phyloP scores from a whole-genome alignment of 495 filamentous ascomycete genomes.

The Antarctomyces pellizariae region DNA sequence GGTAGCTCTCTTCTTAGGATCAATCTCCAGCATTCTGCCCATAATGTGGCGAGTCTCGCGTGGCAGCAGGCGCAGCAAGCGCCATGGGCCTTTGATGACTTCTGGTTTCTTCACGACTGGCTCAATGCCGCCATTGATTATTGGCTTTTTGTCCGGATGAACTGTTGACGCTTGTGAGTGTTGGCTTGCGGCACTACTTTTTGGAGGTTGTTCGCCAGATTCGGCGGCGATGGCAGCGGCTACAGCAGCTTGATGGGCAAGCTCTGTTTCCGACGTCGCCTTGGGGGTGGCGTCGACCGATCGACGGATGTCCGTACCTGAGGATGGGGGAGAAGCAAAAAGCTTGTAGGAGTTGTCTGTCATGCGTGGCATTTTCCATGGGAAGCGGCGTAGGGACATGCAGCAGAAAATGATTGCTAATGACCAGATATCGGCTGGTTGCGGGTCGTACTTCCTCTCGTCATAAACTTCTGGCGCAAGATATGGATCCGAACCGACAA shows the following conservation, averaged over 20 bases:
- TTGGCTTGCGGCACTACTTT: slow-evolving; percentile 7
- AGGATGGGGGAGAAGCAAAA: slow-evolving; percentile 54
- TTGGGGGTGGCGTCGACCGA: slow-evolving; percentile 10
- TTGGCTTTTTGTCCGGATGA: too few species aligned
- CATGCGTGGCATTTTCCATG: slow-evolving; percentile 86
- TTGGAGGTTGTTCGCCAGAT: slow-evolving; percentile 3
- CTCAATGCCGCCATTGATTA: slow-evolving; percentile 9
- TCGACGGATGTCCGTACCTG: slow-evolving; percentile 19
- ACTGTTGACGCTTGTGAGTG: too few species aligned
- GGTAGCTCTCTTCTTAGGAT: slow-evolving; percentile 62
- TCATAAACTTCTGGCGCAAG: slow-evolving; percentile 94
- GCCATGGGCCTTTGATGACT: slow-evolving; percentile 80
- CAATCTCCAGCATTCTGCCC: slow-evolving; percentile 74
- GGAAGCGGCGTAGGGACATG: slow-evolving; percentile 89
- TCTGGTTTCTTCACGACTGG: slow-evolving; percentile 39
- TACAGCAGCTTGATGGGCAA: slow-evolving; percentile 7
- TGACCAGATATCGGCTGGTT: slow-evolving; percentile 91
- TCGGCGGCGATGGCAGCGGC: slow-evolving; percentile 14
- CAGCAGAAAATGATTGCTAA: slow-evolving; percentile 97
- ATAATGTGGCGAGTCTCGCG: slow-evolving; percentile 79
- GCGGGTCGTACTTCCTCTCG: slow-evolving; percentile 80
- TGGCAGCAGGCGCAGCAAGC: slow-evolving; percentile 74
- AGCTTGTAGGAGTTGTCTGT: slow-evolving; percentile 88
- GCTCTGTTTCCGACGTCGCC: slow-evolving; percentile 10
- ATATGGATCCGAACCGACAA: slow-evolving; percentile 95